Conservation (phyloP, 2,329 filamentous ascomycete genomes). For the Exophiala mesophila region DNA sequence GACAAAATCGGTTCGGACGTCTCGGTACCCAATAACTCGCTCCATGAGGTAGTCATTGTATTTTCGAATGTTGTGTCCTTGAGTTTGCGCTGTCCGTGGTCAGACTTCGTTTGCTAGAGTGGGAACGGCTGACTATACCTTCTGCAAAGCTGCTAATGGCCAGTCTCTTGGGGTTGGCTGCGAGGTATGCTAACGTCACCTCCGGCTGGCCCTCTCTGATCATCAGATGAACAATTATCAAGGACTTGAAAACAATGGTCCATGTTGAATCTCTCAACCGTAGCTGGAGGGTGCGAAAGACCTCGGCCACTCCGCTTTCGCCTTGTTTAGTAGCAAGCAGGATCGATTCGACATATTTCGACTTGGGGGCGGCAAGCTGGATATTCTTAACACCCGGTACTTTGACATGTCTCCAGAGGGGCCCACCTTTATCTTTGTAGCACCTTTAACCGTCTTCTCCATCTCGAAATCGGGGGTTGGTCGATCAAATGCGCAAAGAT, state of each 20-base stretch:
- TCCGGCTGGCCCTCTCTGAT: conserved; percentile 90
- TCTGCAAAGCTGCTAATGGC: conserved; percentile 89
- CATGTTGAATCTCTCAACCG: conserved; percentile 92
- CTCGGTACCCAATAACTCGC: conserved; percentile 73
- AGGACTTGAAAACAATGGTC: conserved; percentile 98
- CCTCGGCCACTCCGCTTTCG: conserved; percentile 89
- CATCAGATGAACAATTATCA: conserved; percentile 96
- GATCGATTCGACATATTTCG: conserved; percentile 99
- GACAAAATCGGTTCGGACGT: conserved; percentile 87
- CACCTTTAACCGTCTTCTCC: conserved; percentile 98
- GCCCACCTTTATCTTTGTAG: conserved; percentile 89
- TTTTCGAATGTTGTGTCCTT: conserved; percentile 88
- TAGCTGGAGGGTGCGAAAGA: conserved; percentile 86
- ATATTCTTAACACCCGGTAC: conserved; percentile 23
- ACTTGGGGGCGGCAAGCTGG: conserved; percentile 91
- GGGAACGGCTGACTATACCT: conserved; percentile 64
- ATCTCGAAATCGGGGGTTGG: too few relatives aligned
- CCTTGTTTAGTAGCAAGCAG: conserved; percentile 90
- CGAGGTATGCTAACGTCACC: conserved; percentile 77
- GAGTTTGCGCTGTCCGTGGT: conserved; percentile 68
- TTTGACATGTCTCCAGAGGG: conserved; percentile 10
- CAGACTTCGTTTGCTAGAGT: too few relatives aligned
- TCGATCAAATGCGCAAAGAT: too few relatives aligned
- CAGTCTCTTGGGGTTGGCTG: conserved; percentile 75
- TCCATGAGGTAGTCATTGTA: conserved; percentile 84